Evolutionary conservation across 1,284 basidiomycete genomes (phyloP), one percentile per base, ranked within the genome.

Genomic region (Phlebopus sp.): DNA sequence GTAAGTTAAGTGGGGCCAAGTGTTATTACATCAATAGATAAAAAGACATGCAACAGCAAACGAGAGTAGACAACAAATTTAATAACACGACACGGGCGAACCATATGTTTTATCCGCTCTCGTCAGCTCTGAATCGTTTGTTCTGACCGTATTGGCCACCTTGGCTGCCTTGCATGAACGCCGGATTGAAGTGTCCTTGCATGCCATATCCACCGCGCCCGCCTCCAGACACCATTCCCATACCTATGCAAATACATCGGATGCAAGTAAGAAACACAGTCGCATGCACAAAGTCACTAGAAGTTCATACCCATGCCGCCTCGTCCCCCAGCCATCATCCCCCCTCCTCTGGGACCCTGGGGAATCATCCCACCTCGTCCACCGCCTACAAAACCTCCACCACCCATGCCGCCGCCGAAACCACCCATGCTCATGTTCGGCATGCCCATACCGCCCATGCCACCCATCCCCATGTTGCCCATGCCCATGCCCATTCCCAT

Each of bases 251-350:
- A 47, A 59, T 65, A 62, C 65, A 62, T 63, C 53, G 59, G 52
- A 59, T 62, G 58, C 58, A 57, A 62, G 71, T 75, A 73, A 75
- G 73, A 73, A 73, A 64, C 66, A 66, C 66, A 65, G 56, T 51
- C 57, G 52, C 54, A 60, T 51, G 51, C 46, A 59, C 66, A 61
- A 64, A 64, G 62, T 66, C 62, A 56, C 73, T 75, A 83, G 68
- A 78, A 79, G 70, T 70, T 76, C 83, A 77, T 80, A 83, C 84
- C 84, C 82, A 85, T 84, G 69, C 82, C 79, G 52, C 66, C 56
- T 27, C 62, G 63, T 52, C 82, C 78, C 13, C 78, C 66, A 6
- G 62, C 66, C 69, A 73, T 74, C 73, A 76, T 74, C 15, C 77
- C 78, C 15, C 64, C 47, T 1, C 52, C 63, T 34, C 78, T 68